Evolutionary conservation across 2,329 filamentous ascomycete species (phyloP).

Genomic region (Penicillium sp.): DNA sequence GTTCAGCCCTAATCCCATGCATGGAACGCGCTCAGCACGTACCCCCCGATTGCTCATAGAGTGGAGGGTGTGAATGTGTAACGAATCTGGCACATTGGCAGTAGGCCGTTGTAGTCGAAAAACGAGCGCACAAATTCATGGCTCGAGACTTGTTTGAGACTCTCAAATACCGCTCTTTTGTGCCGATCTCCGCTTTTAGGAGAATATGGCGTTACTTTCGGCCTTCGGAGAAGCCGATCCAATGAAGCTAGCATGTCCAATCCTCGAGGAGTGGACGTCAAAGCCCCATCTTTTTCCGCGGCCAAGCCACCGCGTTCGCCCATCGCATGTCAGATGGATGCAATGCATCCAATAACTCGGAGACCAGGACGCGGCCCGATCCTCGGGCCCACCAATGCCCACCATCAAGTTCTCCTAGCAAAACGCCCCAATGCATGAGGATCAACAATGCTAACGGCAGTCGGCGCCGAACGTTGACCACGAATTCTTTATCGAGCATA

Average conservation of each 20-base stretch:
- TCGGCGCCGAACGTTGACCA: slow-evolving; percentile 29
- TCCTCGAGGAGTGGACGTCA: slow-evolving; percentile 12
- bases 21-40: neutral
- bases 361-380: slow-evolving; percentile 31
- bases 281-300: slow-evolving; percentile 28
- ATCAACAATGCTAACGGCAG: slow-evolving; percentile 33
- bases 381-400: slow-evolving; percentile 36
- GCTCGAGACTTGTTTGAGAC: neutral
- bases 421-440: slow-evolving; percentile 37
- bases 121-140: neutral
- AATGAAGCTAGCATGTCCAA: neutral
- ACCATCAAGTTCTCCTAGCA: slow-evolving; percentile 33
- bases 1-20: neutral
- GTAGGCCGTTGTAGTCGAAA: neutral
- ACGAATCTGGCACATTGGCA: no score
- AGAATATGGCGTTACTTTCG: neutral
- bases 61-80: neutral
- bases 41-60: neutral
- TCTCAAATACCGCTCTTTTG: neutral
- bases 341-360: slow-evolving; percentile 27
- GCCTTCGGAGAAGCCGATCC: neutral
- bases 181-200: neutral
- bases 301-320: slow-evolving; percentile 31
- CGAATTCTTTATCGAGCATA: slow-evolving; percentile 33
- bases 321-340: slow-evolving; percentile 22